phyloP scores from a whole-genome alignment of 805 yeast species.

The Torulaspora indica region DNA sequence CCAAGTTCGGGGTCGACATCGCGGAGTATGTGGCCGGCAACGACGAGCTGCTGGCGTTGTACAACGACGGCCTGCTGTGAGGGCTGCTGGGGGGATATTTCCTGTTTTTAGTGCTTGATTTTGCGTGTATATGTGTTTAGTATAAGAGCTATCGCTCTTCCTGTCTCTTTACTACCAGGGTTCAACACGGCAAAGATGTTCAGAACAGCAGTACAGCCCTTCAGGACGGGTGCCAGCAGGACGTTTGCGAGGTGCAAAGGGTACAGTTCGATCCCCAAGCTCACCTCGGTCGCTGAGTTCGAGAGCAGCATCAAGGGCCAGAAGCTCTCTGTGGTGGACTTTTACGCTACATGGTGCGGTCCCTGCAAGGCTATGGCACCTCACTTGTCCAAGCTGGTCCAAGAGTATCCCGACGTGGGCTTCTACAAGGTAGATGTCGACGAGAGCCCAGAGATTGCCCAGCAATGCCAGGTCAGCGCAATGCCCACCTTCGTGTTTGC shows the following conservation, averaged over 20 bases:
- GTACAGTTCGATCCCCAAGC: conserved; percentile 33
- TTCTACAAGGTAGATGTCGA: conserved; percentile 74
- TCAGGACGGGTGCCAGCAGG: background rate
- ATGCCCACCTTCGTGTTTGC: conserved; percentile 72
- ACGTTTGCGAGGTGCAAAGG: conserved; percentile 6
- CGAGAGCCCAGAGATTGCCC: conserved; percentile 53
- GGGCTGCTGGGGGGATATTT: too few species aligned
- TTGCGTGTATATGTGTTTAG: conserved; percentile 4
- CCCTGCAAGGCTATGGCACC: conserved; percentile 76
- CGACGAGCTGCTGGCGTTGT: conserved; percentile 20
- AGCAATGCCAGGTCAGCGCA: conserved; percentile 57
- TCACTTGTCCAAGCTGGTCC: conserved; percentile 41
- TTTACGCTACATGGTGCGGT: conserved; percentile 72
- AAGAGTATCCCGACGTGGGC: conserved; percentile 42
- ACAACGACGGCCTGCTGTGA: conserved; percentile 22
- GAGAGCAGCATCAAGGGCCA: conserved; percentile 29
- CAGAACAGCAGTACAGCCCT: conserved; percentile 6
- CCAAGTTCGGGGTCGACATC: conserved; percentile 28
- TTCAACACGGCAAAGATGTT: conserved; percentile 6
- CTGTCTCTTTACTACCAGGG: background rate
- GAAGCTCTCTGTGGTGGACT: conserved; percentile 51
- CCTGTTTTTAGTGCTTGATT: conserved; percentile 1
- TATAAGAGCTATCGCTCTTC: background rate
- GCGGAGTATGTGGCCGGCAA: conserved; percentile 21
- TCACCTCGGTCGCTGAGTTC: conserved; percentile 37